Evolutionary conservation across 306 rosid genomes (phyloP).

Genomic region (Geum urbanum): DNA sequence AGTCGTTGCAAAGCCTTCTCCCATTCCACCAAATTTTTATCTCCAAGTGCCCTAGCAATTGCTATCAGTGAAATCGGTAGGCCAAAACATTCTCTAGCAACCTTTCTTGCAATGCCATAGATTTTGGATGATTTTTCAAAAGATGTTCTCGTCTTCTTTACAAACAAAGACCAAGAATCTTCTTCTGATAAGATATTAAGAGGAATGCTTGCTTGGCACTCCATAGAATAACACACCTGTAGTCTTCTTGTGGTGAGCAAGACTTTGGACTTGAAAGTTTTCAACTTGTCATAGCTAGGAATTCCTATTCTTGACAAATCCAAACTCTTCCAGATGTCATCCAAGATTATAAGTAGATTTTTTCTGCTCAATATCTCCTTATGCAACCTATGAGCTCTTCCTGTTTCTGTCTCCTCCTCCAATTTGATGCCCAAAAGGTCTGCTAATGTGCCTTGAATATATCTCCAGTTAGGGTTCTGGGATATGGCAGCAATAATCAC

Average conservation of each 20-base stretch:
- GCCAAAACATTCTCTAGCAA: slow-evolving; percentile 25
- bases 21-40: slow-evolving; percentile 21
- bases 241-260: slow-evolving; percentile 7
- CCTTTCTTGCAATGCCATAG: slow-evolving; percentile 2
- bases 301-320: slow-evolving; percentile 4
- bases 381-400: background rate
- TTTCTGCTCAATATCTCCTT: background rate
- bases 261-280: slow-evolving; percentile 8
- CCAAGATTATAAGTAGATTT: background rate
- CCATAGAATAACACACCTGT: slow-evolving; percentile 12
- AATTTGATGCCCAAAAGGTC: background rate
- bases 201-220: background rate
- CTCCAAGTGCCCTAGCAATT: slow-evolving; percentile 23
- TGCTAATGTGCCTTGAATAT: background rate
- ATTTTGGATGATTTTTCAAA: background rate
- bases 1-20: background rate
- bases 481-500: background rate
- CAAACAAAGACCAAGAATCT: slow-evolving; percentile 24
- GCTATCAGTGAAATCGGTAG: slow-evolving; percentile 26
- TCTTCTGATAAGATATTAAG: background rate
- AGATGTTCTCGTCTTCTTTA: background rate
- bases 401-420: background rate
- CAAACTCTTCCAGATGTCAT: background rate
- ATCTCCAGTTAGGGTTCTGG: background rate
- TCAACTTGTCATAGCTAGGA: background rate